phyloP scores from a whole-genome alignment of 2,329 filamentous ascomycete genomes.

The Aspergillus sp. region DNA sequence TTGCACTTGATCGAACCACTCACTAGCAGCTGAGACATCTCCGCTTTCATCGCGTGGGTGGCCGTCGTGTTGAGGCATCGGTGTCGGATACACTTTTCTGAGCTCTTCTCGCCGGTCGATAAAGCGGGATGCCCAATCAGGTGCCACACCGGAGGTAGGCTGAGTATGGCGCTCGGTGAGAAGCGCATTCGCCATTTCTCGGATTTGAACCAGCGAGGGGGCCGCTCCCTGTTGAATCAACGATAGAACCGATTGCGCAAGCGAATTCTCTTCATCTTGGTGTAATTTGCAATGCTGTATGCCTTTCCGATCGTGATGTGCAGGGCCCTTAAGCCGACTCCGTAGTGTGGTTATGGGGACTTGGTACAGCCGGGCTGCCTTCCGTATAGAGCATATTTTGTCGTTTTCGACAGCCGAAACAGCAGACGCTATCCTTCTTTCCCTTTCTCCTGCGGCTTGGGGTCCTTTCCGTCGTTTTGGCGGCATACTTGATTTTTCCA shows the following conservation, averaged over 20 bases:
- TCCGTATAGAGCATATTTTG: neutral
- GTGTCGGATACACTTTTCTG: neutral
- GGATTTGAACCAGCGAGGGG: slow-evolving; percentile 1
- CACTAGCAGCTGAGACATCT: neutral
- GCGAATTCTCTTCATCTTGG: slow-evolving; percentile 1
- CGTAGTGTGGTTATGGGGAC: slow-evolving; percentile 3
- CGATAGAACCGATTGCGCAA: neutral
- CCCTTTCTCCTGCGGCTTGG: neutral
- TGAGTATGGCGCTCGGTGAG: neutral
- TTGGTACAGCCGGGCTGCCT: slow-evolving; percentile 1
- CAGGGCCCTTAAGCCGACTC: neutral
- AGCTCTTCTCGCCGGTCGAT: neutral
- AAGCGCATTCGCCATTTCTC: slow-evolving; percentile 2
- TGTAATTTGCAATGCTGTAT: neutral
- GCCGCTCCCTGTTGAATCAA: slow-evolving; percentile 3
- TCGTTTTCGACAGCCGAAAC: neutral
- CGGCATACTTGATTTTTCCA: neutral
- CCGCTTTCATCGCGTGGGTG: neutral
- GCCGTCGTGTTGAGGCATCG: neutral
- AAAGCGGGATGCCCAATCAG: neutral
- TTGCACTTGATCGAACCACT: slow-evolving; percentile 10
- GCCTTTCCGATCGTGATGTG: neutral
- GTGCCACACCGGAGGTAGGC: neutral
- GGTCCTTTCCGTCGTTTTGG: neutral
- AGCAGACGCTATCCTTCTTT: slow-evolving; percentile 2